phyloP scores from a whole-genome alignment of 331 rosid genomes.

The Stylosanthes scabra region DNA sequence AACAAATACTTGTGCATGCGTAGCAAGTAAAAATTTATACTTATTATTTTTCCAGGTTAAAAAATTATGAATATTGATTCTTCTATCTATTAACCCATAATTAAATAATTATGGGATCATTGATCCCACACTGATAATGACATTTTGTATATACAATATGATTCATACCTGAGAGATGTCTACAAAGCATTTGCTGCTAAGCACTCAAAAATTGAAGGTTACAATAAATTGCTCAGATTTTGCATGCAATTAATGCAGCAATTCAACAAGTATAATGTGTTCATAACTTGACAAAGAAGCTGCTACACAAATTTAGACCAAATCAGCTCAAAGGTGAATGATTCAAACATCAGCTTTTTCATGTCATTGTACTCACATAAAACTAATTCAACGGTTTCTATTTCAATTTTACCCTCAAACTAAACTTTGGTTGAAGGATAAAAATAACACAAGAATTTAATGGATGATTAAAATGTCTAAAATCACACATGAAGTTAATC shows the following conservation, averaged over 20 bases:
- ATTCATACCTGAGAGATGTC: not conserved
- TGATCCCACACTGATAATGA: not conserved
- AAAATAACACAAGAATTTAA: no score
- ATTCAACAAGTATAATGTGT: not conserved
- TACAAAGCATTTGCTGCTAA: not conserved
- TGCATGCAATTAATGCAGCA: not conserved
- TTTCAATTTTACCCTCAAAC: no score
- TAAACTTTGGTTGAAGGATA: no score
- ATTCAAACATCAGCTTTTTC: no score
- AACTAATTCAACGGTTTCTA: no score
- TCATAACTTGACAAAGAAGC: constrained; percentile 10
- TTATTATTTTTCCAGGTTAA: no score
- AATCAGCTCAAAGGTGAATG: constrained; percentile 9
- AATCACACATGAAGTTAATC: no score
- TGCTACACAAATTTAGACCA: not conserved
- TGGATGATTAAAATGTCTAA: no score
- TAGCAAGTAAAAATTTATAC: no score
- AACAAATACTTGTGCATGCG: no score
- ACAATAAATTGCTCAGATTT: not conserved
- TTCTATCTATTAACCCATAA: not conserved
- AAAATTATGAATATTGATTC: not conserved
- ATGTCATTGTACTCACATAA: no score
- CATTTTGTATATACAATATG: constrained; percentile 1
- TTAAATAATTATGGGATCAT: no score
- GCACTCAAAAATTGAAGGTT: not conserved